phyloP scores from a whole-genome alignment of 1,284 basidiomycete genomes.

The Cryptococcus maquisensis region DNA sequence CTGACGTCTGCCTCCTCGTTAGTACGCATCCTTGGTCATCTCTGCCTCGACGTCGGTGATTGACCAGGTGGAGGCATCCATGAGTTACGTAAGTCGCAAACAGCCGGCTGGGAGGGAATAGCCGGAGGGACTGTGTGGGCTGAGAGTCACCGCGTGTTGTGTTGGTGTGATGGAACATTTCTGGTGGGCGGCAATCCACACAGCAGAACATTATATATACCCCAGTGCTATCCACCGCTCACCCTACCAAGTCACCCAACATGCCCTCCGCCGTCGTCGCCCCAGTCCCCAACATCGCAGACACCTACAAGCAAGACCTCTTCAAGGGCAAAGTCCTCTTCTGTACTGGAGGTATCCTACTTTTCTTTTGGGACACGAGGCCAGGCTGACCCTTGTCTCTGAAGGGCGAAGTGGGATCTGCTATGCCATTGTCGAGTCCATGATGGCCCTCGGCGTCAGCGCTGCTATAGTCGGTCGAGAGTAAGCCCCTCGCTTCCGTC shows the following conservation, averaged over 20 bases:
- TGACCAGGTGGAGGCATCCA: too few species aligned
- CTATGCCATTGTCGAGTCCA: conserved; percentile 74
- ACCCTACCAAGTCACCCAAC: neutral
- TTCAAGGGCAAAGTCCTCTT: conserved; percentile 93
- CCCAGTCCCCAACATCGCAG: too few species aligned
- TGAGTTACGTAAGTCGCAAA: too few species aligned
- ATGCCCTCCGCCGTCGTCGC: neutral
- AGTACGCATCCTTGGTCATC: too few species aligned
- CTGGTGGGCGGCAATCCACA: neutral
- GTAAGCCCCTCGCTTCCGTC: conserved; percentile 49
- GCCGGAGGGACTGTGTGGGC: too few species aligned
- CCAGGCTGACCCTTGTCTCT: neutral
- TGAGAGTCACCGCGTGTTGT: too few species aligned
- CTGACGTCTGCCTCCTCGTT: too few species aligned
- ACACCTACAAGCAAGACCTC: conserved; percentile 69
- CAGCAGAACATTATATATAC: too few species aligned
- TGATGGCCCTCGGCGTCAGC: conserved; percentile 81
- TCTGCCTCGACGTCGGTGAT: too few species aligned
- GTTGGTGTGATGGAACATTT: too few species aligned
- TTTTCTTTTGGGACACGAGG: neutral
- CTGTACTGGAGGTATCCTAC: conserved; percentile 69
- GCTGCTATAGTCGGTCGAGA: conserved; percentile 82
- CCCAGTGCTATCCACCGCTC: neutral
- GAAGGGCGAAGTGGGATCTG: conserved; percentile 75
- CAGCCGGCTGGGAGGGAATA: too few species aligned